Evolutionary conservation across 116 monocot genomes (phyloP).

Genomic region (Thalassia testudinum): DNA sequence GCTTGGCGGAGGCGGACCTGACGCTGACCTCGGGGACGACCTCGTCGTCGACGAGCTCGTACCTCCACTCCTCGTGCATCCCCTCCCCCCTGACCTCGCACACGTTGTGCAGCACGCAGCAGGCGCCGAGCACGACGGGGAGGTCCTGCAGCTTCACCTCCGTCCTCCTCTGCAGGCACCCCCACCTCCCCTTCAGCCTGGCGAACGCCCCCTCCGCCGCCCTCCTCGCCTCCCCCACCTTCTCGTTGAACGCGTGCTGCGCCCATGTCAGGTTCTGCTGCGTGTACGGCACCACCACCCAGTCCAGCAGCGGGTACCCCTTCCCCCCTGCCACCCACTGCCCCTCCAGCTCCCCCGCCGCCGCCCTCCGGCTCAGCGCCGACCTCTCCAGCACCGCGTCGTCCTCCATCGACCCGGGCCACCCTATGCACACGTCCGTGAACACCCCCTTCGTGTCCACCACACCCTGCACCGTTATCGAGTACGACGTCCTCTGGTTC

Average conservation of each 20-base stretch:
- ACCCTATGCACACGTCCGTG: slow-evolving; percentile 80
- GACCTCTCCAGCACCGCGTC: slow-evolving; percentile 66
- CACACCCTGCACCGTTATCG: slow-evolving; percentile 75
- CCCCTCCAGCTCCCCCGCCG: slow-evolving; percentile 13
- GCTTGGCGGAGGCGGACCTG: slow-evolving; percentile 24
- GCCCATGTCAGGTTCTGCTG: slow-evolving; percentile 79
- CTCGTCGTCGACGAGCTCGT: slow-evolving; percentile 47
- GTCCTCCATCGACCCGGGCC: slow-evolving; percentile 66
- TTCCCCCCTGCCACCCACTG: slow-evolving; percentile 48
- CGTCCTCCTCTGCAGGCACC: slow-evolving; percentile 65
- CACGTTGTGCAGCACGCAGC: slow-evolving; percentile 79
- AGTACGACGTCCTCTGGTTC: slow-evolving; percentile 71
- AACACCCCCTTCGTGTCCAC: slow-evolving; percentile 62
- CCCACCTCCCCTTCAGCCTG: slow-evolving; percentile 71
- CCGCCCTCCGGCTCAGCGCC: slow-evolving; percentile 23
- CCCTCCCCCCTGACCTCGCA: slow-evolving; percentile 58
- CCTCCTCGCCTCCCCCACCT: slow-evolving; percentile 32
- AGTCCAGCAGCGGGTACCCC: slow-evolving; percentile 58
- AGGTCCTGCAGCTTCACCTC: slow-evolving; percentile 86
- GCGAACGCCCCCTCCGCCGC: slow-evolving; percentile 51
- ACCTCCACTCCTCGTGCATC: slow-evolving; percentile 30
- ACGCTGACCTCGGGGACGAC: slow-evolving; percentile 36
- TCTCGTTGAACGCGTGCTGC: slow-evolving; percentile 86
- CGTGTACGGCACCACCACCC: slow-evolving; percentile 71
- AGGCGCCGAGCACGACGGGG: slow-evolving; percentile 71